phyloP scores from a whole-genome alignment of 1,139 yeast genomes.

The Yamadazyma diospyri region DNA sequence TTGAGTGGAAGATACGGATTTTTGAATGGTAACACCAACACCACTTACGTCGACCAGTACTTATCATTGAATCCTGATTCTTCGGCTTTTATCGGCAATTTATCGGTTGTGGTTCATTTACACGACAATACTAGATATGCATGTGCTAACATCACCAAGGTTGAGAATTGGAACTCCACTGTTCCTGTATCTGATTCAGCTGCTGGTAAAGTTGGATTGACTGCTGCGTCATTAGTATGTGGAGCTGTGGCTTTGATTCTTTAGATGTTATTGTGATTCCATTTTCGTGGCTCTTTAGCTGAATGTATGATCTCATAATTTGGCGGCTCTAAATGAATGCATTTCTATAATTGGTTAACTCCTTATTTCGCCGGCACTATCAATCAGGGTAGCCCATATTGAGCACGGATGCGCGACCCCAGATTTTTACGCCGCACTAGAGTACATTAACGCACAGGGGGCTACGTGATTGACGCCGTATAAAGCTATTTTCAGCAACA shows the following conservation, averaged over 20 bases:
- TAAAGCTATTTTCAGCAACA: no score
- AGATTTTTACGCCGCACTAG: no score
- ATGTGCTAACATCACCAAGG: slow-evolving; percentile 38
- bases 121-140: slow-evolving; percentile 32
- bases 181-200: slow-evolving; percentile 2
- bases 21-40: slow-evolving; percentile 23
- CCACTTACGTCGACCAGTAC: slow-evolving; percentile 32
- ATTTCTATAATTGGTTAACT: no score
- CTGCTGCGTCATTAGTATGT: neutral
- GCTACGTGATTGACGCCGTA: no score
- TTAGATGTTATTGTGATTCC: no score
- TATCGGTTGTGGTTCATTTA: slow-evolving; percentile 38
- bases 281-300: no score
- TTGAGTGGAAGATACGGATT: slow-evolving; percentile 42
- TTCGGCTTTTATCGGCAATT: slow-evolving; percentile 34
- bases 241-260: slow-evolving; percentile 4
- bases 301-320: no score
- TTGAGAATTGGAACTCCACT: slow-evolving; percentile 3
- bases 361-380: no score
- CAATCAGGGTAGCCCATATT: no score
- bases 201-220: neutral
- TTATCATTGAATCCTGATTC: slow-evolving; percentile 35
- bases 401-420: no score
- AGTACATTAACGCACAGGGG: no score
- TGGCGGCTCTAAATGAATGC: no score